These are phyloP conservation scores for Lasiosphaeria miniovina DNA, from an alignment of 495 filamentous ascomycete genomes.

Conservation along the genomic window DNA sequence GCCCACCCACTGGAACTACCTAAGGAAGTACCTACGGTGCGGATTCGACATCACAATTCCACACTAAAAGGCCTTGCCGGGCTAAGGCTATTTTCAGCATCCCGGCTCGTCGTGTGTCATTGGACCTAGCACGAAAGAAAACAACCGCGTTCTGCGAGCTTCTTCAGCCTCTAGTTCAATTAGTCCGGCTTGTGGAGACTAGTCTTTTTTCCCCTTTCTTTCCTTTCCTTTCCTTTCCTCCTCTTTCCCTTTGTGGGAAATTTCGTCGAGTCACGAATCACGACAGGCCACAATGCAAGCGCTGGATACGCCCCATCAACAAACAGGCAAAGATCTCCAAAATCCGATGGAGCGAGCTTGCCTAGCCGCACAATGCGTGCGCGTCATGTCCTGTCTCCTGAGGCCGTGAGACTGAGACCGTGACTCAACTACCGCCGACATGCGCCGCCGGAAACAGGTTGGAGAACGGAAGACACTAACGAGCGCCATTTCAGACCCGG, in stretches of 20 bases:
- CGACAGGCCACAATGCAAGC: background rate
- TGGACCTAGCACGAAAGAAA: background rate
- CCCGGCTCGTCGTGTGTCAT: background rate
- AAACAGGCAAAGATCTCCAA: no score
- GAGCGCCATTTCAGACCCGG: no score
- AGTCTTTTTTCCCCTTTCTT: background rate
- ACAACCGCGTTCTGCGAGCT: background rate
- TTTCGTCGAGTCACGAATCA: conserved; percentile 1
- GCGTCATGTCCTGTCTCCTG: no score
- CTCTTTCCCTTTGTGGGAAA: background rate
- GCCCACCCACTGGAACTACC: background rate
- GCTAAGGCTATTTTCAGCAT: conserved; percentile 1
- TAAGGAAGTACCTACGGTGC: background rate
- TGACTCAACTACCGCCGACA: no score
- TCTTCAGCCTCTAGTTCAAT: background rate
- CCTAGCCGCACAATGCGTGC: no score
- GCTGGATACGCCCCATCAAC: no score
- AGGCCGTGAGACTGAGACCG: no score
- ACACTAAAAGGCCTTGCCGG: background rate
- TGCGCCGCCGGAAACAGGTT: no score
- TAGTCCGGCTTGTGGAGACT: background rate
- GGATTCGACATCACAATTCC: background rate
- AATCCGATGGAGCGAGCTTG: no score
- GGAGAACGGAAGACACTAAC: no score
- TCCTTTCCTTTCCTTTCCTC: background rate